A percentile compares a stretch with the other conserved stretches of the same genome.
Conservation (phyloP, 1,139 yeast genomes). For the Protomyces inouyei region DNA sequence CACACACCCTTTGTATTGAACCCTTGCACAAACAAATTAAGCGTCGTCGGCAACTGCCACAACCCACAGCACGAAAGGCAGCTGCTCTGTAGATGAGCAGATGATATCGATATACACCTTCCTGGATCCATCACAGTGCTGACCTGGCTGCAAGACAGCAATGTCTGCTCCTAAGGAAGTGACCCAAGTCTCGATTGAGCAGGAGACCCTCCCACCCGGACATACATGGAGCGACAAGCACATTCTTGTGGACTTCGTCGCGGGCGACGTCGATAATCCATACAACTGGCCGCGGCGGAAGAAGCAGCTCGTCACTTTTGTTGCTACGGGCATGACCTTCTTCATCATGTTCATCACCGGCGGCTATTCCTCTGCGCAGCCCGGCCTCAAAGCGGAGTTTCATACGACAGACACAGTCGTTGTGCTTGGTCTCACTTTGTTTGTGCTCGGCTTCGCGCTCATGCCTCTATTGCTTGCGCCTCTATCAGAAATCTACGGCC, state of each 20-base stretch:
- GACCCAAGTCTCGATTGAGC: not conserved
- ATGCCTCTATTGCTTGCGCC: conserved; percentile 75
- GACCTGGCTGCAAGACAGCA: not conserved
- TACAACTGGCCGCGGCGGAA: conserved; percentile 2
- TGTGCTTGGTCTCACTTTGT: not conserved
- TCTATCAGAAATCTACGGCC: conserved; percentile 58
- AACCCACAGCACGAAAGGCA: too few relatives aligned
- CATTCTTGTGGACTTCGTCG: not conserved
- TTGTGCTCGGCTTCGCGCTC: conserved; percentile 37
- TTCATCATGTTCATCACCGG: not conserved
- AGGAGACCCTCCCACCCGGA: not conserved
- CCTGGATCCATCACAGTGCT: too few relatives aligned
- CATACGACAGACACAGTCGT: conserved; percentile 1
- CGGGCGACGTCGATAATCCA: not conserved
- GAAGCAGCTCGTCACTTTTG: not conserved
- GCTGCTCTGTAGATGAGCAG: too few relatives aligned
- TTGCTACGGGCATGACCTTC: not conserved
- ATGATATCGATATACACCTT: too few relatives aligned
- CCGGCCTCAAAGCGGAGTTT: not conserved
- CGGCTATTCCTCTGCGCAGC: not conserved
- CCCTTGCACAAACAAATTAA: not conserved
- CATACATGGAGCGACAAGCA: not conserved
- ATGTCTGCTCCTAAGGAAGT: not conserved
- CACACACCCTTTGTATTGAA: conserved; percentile 1
- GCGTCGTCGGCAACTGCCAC: not conserved